These are phyloP conservation scores for Ustilago sp. DNA, from an alignment of 1,284 basidiomycete species.

Conservation along the genomic window DNA sequence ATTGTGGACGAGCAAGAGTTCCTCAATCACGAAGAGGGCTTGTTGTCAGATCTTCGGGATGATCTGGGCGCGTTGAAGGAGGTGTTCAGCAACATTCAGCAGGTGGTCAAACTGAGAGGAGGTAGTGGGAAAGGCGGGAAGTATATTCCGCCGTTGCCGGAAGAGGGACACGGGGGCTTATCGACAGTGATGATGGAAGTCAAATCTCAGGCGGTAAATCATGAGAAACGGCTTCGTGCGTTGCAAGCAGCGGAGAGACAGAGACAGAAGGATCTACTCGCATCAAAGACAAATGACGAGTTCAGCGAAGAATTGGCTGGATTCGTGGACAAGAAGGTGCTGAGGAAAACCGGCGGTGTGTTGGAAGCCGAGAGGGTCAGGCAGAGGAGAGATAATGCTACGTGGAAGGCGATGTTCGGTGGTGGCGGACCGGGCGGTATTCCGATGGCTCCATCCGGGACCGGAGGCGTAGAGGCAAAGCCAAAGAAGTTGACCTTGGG, in stretches of 20 bases:
- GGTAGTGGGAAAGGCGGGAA: slow-evolving; percentile 44
- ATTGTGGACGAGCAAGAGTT: slow-evolving; percentile 98
- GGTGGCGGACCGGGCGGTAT: slow-evolving; percentile 51
- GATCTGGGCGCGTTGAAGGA: slow-evolving; percentile 64
- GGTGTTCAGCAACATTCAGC: slow-evolving; percentile 67
- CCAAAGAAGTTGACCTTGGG: slow-evolving; percentile 54
- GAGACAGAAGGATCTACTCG: slow-evolving; percentile 59
- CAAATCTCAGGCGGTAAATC: slow-evolving; percentile 65
- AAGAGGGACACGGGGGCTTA: slow-evolving; percentile 66
- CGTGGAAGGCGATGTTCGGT: slow-evolving; percentile 65
- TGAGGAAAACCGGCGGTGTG: slow-evolving; percentile 66
- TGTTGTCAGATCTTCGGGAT: slow-evolving; percentile 64
- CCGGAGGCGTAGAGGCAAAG: slow-evolving; percentile 26
- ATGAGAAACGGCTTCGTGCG: slow-evolving; percentile 67
- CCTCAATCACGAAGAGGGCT: slow-evolving; percentile 73
- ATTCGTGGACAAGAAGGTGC: slow-evolving; percentile 66
- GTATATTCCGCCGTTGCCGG: slow-evolving; percentile 65
- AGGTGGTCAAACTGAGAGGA: slow-evolving; percentile 66
- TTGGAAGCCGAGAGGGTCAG: slow-evolving; percentile 65
- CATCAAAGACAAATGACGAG: slow-evolving; percentile 59
- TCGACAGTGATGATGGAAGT: slow-evolving; percentile 69
- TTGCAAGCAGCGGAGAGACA: slow-evolving; percentile 65
- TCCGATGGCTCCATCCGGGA: slow-evolving; percentile 28
- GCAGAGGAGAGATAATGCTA: slow-evolving; percentile 64
- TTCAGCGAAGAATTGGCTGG: slow-evolving; percentile 67